A percentile compares a stretch with the other conserved stretches of the same genome.
phyloP scores from a whole-genome alignment of 768 basidiomycete species.

The Russula earlei region DNA sequence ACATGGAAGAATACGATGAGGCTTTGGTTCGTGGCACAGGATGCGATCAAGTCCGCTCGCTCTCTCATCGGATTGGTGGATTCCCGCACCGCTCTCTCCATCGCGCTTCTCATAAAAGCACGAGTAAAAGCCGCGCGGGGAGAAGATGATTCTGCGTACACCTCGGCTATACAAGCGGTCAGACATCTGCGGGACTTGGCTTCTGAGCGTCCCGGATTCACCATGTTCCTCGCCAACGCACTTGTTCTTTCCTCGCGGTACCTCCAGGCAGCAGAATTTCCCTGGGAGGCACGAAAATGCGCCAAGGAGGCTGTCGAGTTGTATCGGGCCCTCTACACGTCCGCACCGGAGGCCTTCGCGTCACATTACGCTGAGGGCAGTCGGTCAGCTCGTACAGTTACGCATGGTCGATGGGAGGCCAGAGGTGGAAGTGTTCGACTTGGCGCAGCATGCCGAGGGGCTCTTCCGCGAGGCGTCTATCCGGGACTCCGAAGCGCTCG shows the following conservation, averaged over 20 bases:
- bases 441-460: slow-evolving; percentile 7
- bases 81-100: slow-evolving; percentile 5
- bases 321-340: background rate
- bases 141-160: slow-evolving; percentile 6
- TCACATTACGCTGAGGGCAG: slow-evolving; percentile 8
- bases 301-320: slow-evolving; percentile 5
- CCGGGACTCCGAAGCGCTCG: slow-evolving; percentile 3
- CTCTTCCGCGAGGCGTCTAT: slow-evolving; percentile 10
- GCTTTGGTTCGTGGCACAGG: slow-evolving; percentile 2
- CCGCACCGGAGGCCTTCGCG: slow-evolving; percentile 1
- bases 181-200: slow-evolving; percentile 3
- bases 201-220: slow-evolving; percentile 3
- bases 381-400: slow-evolving; percentile 6
- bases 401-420: background rate
- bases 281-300: slow-evolving; percentile 7
- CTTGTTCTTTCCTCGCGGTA: slow-evolving; percentile 7
- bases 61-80: slow-evolving; percentile 6
- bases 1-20: slow-evolving; percentile 1
- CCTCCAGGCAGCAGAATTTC: slow-evolving; percentile 2
- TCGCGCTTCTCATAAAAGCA: slow-evolving; percentile 8
- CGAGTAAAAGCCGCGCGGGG: background rate
- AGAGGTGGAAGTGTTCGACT: slow-evolving; percentile 5
- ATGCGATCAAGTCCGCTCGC: slow-evolving; percentile 9
- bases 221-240: background rate
- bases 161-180: background rate